Evolutionary conservation across 306 rosid species (phyloP).

Genomic region (Citrullus mucosospermus): DNA sequence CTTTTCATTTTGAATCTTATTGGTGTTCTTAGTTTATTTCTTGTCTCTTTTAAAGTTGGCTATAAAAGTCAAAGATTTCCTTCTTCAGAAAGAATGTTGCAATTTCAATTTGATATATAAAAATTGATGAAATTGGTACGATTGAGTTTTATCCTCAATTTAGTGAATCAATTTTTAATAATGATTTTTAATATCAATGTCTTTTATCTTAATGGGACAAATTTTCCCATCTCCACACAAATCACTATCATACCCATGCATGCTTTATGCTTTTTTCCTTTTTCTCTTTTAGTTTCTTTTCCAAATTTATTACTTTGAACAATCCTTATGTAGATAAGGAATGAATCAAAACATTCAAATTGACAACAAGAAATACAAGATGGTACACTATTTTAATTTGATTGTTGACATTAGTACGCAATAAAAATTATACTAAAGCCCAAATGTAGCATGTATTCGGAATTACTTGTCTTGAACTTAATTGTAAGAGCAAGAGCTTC

Average conservation of each 20-base stretch:
- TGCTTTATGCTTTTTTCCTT: neutral
- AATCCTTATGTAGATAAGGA: neutral
- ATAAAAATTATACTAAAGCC: neutral
- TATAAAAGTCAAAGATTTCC: neutral
- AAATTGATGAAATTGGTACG: neutral
- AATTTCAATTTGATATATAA: neutral
- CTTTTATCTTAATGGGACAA: neutral
- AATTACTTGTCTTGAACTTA: too few species aligned
- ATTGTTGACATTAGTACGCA: neutral
- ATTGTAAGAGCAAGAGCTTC: neutral
- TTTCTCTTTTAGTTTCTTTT: neutral
- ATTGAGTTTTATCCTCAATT: neutral
- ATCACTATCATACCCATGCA: neutral
- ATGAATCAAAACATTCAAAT: neutral
- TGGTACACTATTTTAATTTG: neutral
- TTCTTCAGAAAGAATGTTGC: neutral
- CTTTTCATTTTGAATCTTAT: neutral
- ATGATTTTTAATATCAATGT: neutral
- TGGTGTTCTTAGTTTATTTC: neutral
- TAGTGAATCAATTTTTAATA: neutral
- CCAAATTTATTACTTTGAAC: neutral
- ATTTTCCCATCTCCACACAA: neutral
- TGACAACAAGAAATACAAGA: neutral
- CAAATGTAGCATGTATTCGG: neutral
- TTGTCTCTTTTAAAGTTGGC: neutral